phyloP scores from a whole-genome alignment of 352 stramenopile genomes.

The Globisporangium spinosum region DNA sequence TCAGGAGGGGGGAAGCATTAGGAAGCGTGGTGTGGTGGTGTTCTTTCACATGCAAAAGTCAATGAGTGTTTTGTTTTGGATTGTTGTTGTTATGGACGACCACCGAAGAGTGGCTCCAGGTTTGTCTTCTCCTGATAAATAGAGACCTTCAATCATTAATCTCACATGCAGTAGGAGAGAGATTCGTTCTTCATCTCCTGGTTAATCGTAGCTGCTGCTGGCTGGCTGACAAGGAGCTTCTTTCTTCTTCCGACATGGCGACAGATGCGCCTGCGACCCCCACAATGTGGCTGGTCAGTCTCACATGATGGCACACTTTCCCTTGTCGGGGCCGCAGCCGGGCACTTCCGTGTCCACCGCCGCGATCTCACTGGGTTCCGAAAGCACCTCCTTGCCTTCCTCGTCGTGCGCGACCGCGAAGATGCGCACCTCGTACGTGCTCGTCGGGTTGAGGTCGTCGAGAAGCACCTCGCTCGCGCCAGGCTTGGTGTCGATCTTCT shows the following conservation, averaged over 20 bases:
- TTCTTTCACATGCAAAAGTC: neutral
- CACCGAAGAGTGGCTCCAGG: neutral
- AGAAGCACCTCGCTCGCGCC: conserved; percentile 54
- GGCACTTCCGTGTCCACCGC: conserved; percentile 87
- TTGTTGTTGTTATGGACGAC: neutral
- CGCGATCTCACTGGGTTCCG: conserved; percentile 60
- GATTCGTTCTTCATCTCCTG: neutral
- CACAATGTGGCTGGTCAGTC: no score
- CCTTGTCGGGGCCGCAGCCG: conserved; percentile 58
- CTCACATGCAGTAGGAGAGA: neutral
- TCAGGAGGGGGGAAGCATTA: neutral
- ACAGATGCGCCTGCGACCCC: neutral
- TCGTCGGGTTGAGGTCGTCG: conserved; percentile 85
- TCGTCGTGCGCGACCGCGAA: conserved; percentile 45
- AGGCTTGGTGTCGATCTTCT: conserved; percentile 36
- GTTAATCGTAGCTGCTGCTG: neutral
- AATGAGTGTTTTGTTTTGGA: conserved; percentile 4
- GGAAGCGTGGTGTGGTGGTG: neutral
- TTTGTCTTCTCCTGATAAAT: neutral
- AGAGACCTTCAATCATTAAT: conserved; percentile 9
- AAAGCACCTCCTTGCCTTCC: conserved; percentile 43
- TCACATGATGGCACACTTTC: conserved; percentile 18
- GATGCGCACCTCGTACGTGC: conserved; percentile 84
- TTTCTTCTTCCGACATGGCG: neutral
- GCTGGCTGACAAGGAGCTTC: neutral